Conservation (phyloP, 2,329 filamentous ascomycete species). For the Metarhizium humberi region DNA sequence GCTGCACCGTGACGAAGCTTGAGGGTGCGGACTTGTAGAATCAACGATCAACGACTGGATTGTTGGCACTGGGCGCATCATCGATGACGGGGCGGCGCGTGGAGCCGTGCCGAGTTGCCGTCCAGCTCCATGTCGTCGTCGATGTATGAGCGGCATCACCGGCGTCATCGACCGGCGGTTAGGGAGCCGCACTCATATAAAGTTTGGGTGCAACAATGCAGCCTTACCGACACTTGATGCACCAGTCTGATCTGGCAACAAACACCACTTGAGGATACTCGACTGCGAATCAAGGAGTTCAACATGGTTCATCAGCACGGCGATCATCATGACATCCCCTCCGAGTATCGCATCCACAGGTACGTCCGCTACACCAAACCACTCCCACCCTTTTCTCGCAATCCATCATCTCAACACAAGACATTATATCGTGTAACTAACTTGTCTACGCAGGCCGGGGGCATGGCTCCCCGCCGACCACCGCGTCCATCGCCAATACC, state of each 20-base stretch:
- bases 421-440: not conserved
- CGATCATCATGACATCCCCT: constrained; percentile 41
- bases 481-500: constrained; percentile 52
- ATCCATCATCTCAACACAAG: too few species aligned
- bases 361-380: constrained; percentile 16
- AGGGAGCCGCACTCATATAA: not conserved
- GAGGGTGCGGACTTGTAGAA: not conserved
- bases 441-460: constrained; percentile 30
- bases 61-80: constrained; percentile 9
- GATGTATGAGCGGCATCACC: not conserved
- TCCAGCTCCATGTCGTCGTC: not conserved
- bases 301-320: constrained; percentile 41
- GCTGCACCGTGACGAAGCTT: not conserved
- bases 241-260: too few species aligned
- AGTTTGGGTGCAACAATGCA: not conserved
- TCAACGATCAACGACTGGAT: too few species aligned
- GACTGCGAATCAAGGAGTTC: not conserved
- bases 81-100: constrained; percentile 11
- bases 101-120: not conserved
- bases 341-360: constrained; percentile 35
- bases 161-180: not conserved
- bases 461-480: constrained; percentile 57
- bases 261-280: not conserved
- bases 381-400: not conserved
- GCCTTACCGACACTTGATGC: too few species aligned